Conservation (phyloP, 2,329 filamentous ascomycete species). For the Aspergillus spinulosporus region DNA sequence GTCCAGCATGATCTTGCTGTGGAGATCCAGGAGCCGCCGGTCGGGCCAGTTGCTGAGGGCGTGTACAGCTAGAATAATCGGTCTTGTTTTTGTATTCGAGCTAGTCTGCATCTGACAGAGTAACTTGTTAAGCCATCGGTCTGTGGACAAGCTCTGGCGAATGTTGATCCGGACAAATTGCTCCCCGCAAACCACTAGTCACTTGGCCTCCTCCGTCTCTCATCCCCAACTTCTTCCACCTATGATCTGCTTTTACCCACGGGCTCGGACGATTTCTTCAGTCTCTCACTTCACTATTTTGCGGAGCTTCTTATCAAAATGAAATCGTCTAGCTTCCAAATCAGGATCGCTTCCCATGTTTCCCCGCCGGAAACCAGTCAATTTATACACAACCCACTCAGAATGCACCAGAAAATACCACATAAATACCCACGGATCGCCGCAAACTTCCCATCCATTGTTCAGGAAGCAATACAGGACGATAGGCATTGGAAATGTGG, state of each 20-base stretch:
- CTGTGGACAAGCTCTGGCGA: background rate
- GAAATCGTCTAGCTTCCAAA: background rate
- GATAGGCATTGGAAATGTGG: constrained; percentile 2
- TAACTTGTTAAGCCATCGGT: background rate
- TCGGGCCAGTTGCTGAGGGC: constrained; percentile 9
- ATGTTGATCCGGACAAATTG: constrained; percentile 17
- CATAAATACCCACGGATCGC: constrained; percentile 1
- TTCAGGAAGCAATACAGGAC: background rate
- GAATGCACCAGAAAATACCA: background rate
- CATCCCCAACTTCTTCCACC: constrained; percentile 20
- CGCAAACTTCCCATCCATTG: background rate
- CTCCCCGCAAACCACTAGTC: constrained; percentile 7
- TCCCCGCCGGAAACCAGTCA: background rate
- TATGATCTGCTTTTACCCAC: constrained; percentile 13
- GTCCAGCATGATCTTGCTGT: constrained; percentile 3
- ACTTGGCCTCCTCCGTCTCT: background rate
- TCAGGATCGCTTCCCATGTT: background rate
- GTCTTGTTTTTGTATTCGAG: background rate
- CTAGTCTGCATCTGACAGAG: background rate
- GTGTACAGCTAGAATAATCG: constrained; percentile 14
- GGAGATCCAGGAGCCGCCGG: constrained; percentile 1
- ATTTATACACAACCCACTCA: background rate
- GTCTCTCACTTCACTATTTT: background rate
- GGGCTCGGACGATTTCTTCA: background rate
- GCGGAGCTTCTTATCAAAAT: background rate